Base-by-base conservation (phyloP, 2,329 filamentous ascomycete species). In the Nothopassalora personata region DNA sequence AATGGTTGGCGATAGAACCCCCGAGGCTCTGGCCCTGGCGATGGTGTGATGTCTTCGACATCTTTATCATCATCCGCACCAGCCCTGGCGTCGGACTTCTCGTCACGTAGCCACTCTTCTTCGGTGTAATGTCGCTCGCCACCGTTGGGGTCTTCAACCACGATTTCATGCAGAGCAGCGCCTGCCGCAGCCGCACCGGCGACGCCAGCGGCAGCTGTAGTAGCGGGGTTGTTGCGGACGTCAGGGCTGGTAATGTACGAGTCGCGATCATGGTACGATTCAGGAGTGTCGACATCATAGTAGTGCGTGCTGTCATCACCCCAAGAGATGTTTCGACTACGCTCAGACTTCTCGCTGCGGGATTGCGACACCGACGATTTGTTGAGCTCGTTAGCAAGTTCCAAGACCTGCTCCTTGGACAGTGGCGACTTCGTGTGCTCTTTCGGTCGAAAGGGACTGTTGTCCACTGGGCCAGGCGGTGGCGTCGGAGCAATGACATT, bases 401-500 rank as follows among this genome's bases (percentile, higher is more conserved):
- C 60, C n/a, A 46, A 39, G 8, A 64, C 63, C 48, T 57, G 46
- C 18, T 60, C 51, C 27, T 59, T 61, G 2, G 61, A 56, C n/a
- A 66, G 59, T 4, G 74, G 74, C 1, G 73, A 75, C 18, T 71
- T 66, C 23, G 70, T 72, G 15, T 69, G 46, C 7, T 67, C 67
- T 36, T 71, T 73, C 33, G 71, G 72, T 18, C 72, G 70, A 30
- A 71, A 72, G 1, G 68, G 69, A 9, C 74, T 73, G 33, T 57
- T 54, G 8, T 57, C 31, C 27, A 74, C 76, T 58, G 72, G 65
- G 60, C 80, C 83, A 19, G 76, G 77, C 9, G 80, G 80, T 19
- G 83, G 83, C 6, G 83, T 86, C 2, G 83, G 81, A 50, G 81
- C 77, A 55, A 84, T 83, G 27, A 85, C 72, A 47, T 80, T 82